Base-by-base conservation (phyloP, 164 flowering plant genomes). In the Malania oleifera region DNA sequence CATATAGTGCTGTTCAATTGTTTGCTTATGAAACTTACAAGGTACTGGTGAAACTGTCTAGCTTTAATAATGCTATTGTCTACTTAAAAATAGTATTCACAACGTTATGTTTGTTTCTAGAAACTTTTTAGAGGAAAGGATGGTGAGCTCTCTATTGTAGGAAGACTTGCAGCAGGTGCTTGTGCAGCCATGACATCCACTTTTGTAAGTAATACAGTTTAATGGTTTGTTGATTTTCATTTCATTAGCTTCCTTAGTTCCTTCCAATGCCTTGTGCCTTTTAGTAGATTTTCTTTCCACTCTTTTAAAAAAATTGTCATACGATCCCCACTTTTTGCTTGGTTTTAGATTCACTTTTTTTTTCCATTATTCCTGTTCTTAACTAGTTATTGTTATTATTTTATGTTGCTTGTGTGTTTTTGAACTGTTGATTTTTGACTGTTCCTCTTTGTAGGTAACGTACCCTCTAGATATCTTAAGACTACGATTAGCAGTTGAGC, bases 101-200 rank as follows among this genome's bases (percentile, higher is more conserved):
- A n/a, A n/a, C n/a, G n/a, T n/a, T n/a, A n/a, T n/a, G 18, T 20
- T 56, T 62, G 23, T 23, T 55, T 65, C 10, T 59, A 90, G 96
- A 93, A 90, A 84, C 76, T 90, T 41, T 81, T 90, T 59, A 79
- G 55, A 37, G 87, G 89, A 48, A 62, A 74, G 50, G 90, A 86
- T 71, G 91, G 79, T 22, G 80, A 93, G 67, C 91, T 93, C 60
- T 86, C 99, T 61, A 82, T 90, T 49, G 39, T 84, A 70, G 99
- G 99, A 64, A 88, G 97, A 71, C 81, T 93, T 67, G 89, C 84
- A 13, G 96, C 97, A 14, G 99, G 99, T 65, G 97, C 96, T 67
- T 88, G 95, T 83, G 99, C 96, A 69, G 99, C 97, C 84, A 93
- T 93, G 97, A 90, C 99, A 39, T 90, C 99, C 35, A 90, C 97